A percentile compares a stretch with the other conserved stretches of the same genome.
Conservation (phyloP, 2,329 filamentous ascomycete genomes). For the Cadophora luteo-olivacea region DNA sequence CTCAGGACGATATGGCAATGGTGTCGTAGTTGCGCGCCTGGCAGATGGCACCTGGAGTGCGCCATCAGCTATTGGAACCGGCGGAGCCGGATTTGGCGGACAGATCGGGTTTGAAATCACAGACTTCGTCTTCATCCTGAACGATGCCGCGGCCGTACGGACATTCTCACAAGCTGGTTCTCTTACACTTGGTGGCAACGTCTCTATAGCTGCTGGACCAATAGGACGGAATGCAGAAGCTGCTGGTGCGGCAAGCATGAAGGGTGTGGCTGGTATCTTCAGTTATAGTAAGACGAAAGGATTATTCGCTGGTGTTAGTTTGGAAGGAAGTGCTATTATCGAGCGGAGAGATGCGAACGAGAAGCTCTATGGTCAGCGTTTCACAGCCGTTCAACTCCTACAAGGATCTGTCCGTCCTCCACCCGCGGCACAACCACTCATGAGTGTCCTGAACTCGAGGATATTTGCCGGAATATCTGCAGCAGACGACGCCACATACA, state of each 20-base stretch:
- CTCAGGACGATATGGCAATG: constrained; percentile 81
- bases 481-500: constrained; percentile 78
- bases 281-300: constrained; percentile 98
- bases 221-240: constrained; percentile 95
- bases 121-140: constrained; percentile 98
- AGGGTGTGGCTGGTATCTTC: constrained; percentile 90
- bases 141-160: constrained; percentile 86
- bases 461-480: constrained; percentile 73
- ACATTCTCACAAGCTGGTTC: constrained; percentile 93
- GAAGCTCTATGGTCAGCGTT: constrained; percentile 86
- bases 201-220: constrained; percentile 92
- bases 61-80: constrained; percentile 80
- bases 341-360: constrained; percentile 97
- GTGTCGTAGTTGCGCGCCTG: constrained; percentile 80
- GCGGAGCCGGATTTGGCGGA: constrained; percentile 82
- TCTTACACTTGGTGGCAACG: constrained; percentile 92
- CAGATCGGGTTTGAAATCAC: constrained; percentile 89
- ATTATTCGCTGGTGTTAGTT: constrained; percentile 90
- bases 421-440: constrained; percentile 81
- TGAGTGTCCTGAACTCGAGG: constrained; percentile 83
- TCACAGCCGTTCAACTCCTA: constrained; percentile 83
- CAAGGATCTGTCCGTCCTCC: constrained; percentile 80
- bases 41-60: constrained; percentile 82
- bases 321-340: constrained; percentile 92
- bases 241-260: constrained; percentile 89